Conservation (phyloP, 176 grass and related monocot species). For the Oryza glumipatula region DNA sequence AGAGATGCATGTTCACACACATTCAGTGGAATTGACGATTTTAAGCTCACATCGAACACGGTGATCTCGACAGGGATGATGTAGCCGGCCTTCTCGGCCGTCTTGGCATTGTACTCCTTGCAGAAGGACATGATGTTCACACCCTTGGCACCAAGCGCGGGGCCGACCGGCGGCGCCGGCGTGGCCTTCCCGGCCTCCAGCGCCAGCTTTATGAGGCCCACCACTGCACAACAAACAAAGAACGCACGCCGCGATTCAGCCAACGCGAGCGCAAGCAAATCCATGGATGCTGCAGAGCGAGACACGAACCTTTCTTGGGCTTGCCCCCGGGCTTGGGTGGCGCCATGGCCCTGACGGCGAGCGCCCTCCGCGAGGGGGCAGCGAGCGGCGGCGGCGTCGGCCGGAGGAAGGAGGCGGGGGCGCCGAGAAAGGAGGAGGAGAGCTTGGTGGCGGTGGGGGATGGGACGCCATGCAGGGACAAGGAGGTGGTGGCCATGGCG, state of each 20-base stretch:
- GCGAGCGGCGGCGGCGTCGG: conserved; percentile 33
- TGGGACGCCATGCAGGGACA: conserved; percentile 54
- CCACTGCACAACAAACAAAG: conserved; percentile 50
- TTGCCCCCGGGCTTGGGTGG: conserved; percentile 81
- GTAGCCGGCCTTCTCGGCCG: conserved; percentile 91
- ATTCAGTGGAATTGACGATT: neutral
- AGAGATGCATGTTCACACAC: conserved; percentile 12
- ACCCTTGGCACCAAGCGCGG: conserved; percentile 90
- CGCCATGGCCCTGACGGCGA: conserved; percentile 85
- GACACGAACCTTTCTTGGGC: conserved; percentile 79
- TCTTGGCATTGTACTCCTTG: conserved; percentile 99
- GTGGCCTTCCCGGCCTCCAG: conserved; percentile 97
- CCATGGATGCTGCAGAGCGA: neutral
- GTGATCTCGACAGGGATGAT: conserved; percentile 99
- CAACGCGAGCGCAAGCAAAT: neutral
- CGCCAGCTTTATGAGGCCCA: conserved; percentile 77
- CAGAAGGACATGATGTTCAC: conserved; percentile 98
- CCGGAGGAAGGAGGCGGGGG: conserved; percentile 35
- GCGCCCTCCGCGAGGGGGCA: conserved; percentile 39
- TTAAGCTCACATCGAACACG: conserved; percentile 80
- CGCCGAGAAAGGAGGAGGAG: conserved; percentile 67
- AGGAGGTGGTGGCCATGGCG: conserved; percentile 76
- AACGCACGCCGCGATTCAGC: neutral
- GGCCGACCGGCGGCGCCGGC: conserved; percentile 90
- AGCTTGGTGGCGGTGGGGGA: conserved; percentile 58